Conservation (phyloP, 2,329 filamentous ascomycete species). For the Delphinella strobiligena region DNA sequence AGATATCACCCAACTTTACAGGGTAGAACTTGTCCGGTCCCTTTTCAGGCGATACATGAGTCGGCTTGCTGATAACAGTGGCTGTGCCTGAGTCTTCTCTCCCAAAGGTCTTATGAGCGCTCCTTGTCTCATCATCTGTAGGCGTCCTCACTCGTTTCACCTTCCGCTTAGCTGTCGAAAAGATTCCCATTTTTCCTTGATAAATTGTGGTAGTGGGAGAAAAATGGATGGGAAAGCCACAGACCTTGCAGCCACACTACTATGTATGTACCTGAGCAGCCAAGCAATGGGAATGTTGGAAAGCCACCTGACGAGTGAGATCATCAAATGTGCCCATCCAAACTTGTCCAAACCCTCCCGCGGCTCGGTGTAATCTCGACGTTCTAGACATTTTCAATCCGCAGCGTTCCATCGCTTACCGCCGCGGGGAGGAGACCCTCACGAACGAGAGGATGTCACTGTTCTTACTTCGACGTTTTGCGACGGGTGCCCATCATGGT, state of each 20-base stretch:
- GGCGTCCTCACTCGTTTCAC: background rate
- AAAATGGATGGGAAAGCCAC: too few relatives aligned
- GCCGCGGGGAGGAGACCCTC: too few relatives aligned
- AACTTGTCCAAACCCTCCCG: background rate
- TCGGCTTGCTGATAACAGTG: too few relatives aligned
- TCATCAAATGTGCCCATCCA: background rate
- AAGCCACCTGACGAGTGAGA: too few relatives aligned
- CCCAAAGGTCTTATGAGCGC: too few relatives aligned
- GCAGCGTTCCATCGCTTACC: too few relatives aligned
- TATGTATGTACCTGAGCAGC: background rate
- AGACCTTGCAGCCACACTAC: background rate
- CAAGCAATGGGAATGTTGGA: background rate
- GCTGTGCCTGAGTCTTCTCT: too few relatives aligned
- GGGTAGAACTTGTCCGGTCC: slow-evolving; percentile 11
- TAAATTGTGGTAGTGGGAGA: too few relatives aligned
- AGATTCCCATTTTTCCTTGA: background rate
- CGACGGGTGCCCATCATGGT: background rate
- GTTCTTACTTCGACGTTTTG: too few relatives aligned
- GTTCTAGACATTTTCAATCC: background rate
- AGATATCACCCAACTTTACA: slow-evolving; percentile 19
- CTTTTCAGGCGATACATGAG: background rate
- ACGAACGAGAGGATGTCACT: background rate
- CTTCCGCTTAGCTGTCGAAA: background rate
- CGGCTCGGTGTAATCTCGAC: background rate
- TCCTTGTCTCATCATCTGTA: background rate